Conservation (phyloP, 805 yeast species). For the Suhomyces sp. region DNA sequence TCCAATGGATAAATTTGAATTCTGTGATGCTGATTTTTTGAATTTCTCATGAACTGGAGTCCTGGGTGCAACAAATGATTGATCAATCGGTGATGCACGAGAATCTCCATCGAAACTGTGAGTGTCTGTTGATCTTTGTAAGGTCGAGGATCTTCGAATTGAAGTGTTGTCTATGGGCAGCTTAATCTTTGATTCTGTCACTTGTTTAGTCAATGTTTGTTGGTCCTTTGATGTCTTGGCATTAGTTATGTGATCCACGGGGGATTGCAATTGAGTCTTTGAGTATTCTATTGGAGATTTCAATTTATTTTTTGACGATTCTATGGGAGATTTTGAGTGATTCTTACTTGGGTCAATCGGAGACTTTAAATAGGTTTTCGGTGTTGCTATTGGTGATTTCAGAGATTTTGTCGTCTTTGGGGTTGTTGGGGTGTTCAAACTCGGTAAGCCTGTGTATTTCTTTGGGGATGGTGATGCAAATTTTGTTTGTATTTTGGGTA, state of each 20-base stretch:
- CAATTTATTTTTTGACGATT: too few relatives aligned
- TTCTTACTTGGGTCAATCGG: neutral
- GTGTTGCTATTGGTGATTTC: neutral
- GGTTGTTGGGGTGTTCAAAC: slow-evolving; percentile 1
- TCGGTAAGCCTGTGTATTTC: neutral
- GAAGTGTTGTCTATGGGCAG: neutral
- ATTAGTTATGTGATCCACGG: too few relatives aligned
- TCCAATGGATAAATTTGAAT: slow-evolving; percentile 6
- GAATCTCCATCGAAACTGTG: too few relatives aligned
- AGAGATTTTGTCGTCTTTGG: too few relatives aligned
- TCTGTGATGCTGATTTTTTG: slow-evolving; percentile 3
- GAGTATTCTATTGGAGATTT: too few relatives aligned
- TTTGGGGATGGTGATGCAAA: slow-evolving; percentile 1
- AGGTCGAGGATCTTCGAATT: neutral
- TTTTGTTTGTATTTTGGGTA: slow-evolving; percentile 7
- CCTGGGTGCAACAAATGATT: too few relatives aligned
- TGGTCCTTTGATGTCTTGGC: too few relatives aligned
- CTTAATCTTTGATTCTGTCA: too few relatives aligned
- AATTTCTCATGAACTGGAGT: too few relatives aligned
- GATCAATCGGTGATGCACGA: too few relatives aligned
- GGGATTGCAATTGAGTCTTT: too few relatives aligned
- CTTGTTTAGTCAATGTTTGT: too few relatives aligned
- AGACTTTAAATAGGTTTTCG: neutral
- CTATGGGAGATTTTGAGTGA: neutral
- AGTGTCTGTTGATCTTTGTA: neutral